phyloP scores from a whole-genome alignment of 257 asterid species.

The Galeopsis tetrahit region DNA sequence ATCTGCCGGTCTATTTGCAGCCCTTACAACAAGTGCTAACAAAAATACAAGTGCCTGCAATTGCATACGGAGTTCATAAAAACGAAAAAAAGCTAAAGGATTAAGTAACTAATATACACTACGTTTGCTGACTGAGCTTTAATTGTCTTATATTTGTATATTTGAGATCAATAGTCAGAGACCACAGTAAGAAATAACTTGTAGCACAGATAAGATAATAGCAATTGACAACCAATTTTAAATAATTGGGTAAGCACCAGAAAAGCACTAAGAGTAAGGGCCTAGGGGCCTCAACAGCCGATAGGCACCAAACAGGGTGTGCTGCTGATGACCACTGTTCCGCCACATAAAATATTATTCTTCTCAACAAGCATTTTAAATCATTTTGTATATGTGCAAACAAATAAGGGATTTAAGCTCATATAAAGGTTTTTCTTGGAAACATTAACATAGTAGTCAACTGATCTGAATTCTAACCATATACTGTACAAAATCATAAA shows the following conservation, averaged over 20 bases:
- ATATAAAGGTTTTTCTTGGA: not conserved
- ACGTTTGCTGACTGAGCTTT: not conserved
- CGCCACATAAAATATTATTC: not conserved
- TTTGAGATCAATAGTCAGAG: not conserved
- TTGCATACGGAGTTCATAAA: conserved; percentile 27
- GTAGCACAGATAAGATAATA: not conserved
- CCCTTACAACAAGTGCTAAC: conserved; percentile 87
- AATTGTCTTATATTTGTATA: not conserved
- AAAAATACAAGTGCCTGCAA: conserved; percentile 89
- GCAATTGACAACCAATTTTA: not conserved
- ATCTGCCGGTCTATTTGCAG: conserved; percentile 85
- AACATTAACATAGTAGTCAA: not conserved
- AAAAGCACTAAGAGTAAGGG: not conserved
- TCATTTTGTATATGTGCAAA: not conserved
- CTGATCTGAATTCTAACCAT: not conserved
- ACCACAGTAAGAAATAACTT: not conserved
- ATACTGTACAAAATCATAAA: not conserved
- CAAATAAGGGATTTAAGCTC: not conserved
- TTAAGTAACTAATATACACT: conserved; percentile 8
- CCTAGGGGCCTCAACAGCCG: too few relatives aligned
- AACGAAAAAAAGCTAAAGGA: conserved; percentile 4
- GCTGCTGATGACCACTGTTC: not conserved
- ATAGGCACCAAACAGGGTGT: too few relatives aligned
- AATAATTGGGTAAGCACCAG: not conserved
- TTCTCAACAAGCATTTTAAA: not conserved